A percentile compares a stretch with the other conserved stretches of the same genome.
Evolutionary conservation across 495 filamentous ascomycete genomes (phyloP).

Genomic region (Delitschia confertaspora): DNA sequence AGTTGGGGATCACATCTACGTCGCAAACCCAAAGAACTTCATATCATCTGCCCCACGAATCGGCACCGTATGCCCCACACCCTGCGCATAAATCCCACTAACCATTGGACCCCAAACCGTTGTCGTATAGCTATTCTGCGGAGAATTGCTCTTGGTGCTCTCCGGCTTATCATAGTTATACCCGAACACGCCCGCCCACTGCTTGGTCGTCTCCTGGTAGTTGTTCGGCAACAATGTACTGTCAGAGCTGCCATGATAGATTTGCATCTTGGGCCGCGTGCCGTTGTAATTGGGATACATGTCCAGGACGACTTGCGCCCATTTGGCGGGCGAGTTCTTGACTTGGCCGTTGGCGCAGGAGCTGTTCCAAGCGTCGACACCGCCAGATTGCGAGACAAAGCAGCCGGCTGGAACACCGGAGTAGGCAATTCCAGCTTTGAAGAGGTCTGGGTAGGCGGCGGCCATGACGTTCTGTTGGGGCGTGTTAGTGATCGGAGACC

Average conservation of each 20-base stretch:
- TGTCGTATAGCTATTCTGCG: slow-evolving; percentile 40
- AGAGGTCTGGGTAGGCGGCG: slow-evolving; percentile 50
- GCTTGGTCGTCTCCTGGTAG: slow-evolving; percentile 46
- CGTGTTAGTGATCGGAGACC: not conserved
- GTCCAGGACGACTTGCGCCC: slow-evolving; percentile 43
- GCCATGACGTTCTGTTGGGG: slow-evolving; percentile 46
- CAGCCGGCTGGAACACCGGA: slow-evolving; percentile 54
- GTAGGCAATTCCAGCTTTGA: slow-evolving; percentile 49
- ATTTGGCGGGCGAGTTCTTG: slow-evolving; percentile 40
- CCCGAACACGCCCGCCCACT: slow-evolving; percentile 49
- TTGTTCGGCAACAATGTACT: slow-evolving; percentile 42
- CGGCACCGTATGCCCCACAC: slow-evolving; percentile 42
- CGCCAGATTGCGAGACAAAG: slow-evolving; percentile 37
- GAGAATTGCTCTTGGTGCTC: slow-evolving; percentile 13
- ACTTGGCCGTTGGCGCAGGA: slow-evolving; percentile 45
- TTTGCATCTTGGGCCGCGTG: slow-evolving; percentile 47
- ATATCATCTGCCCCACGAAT: slow-evolving; percentile 14
- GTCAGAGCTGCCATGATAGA: slow-evolving; percentile 47
- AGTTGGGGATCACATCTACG: too few species aligned
- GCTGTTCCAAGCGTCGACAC: slow-evolving; percentile 44
- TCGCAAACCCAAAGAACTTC: slow-evolving; percentile 19
- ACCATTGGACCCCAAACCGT: slow-evolving; percentile 40
- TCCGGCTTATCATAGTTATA: slow-evolving; percentile 14
- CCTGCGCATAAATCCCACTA: slow-evolving; percentile 40
- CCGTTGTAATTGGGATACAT: slow-evolving; percentile 50